phyloP scores from a whole-genome alignment of 805 yeast species.

The Zygotorulaspora danielsina region DNA sequence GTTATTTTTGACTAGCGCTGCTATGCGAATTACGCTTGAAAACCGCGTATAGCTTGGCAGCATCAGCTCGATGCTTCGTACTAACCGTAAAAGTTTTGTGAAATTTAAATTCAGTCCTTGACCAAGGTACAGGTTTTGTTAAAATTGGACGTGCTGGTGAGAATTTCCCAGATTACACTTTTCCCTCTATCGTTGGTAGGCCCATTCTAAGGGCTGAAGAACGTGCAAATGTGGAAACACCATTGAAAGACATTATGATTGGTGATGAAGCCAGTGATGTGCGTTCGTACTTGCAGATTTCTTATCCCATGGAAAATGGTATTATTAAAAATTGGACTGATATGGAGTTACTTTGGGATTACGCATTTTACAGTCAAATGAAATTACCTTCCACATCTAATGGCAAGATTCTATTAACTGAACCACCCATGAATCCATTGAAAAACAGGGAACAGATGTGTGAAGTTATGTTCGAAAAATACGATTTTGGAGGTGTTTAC shows the following conservation, averaged over 20 bases:
- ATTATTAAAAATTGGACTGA: conserved; percentile 97
- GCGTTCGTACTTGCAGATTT: conserved; percentile 81
- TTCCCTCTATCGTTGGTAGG: conserved; percentile 96
- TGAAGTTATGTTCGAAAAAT: conserved; percentile 90
- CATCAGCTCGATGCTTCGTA: too few species aligned
- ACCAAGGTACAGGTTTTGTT: conserved; percentile 98
- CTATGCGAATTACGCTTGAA: too few species aligned
- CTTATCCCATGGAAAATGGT: conserved; percentile 99
- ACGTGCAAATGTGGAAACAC: conserved; percentile 55
- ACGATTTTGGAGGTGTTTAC: conserved; percentile 87
- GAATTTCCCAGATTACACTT: conserved; percentile 94
- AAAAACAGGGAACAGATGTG: conserved; percentile 90
- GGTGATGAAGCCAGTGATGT: conserved; percentile 93
- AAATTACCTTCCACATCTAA: conserved; percentile 70
- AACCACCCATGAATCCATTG: conserved; percentile 96
- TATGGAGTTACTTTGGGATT: conserved; percentile 98
- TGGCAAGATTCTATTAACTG: conserved; percentile 81
- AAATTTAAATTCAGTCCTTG: conserved; percentile 56
- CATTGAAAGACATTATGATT: conserved; percentile 94
- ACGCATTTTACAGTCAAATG: conserved; percentile 90
- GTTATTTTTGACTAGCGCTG: not conserved
- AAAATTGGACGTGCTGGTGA: conserved; percentile 96
- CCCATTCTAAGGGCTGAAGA: conserved; percentile 97
- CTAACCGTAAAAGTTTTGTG: conserved; percentile 9
- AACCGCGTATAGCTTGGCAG: too few species aligned